Percentiles rank a stretch among this genome's conserved stretches.
phyloP scores from a whole-genome alignment of 148 eudicot species.

The Beta vulgaris region DNA sequence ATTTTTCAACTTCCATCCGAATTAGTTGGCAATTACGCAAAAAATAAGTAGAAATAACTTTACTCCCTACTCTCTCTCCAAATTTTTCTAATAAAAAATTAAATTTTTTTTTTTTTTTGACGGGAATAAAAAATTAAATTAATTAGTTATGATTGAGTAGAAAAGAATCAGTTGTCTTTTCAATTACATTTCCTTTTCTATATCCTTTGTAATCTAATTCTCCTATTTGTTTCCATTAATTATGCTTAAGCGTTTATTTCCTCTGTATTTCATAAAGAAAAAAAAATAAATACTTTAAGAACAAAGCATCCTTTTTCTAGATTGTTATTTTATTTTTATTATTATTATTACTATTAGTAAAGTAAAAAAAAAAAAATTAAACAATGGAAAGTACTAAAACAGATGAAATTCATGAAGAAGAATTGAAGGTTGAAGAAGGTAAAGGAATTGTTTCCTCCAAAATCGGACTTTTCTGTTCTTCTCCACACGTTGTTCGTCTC shows the following conservation, averaged over 20 bases:
- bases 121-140: too few relatives aligned
- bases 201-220: too few relatives aligned
- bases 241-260: too few relatives aligned
- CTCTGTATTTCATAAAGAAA: not conserved
- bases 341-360: too few relatives aligned
- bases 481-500: slow-evolving; percentile 34
- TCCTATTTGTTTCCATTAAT: not conserved
- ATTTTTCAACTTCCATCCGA: not conserved
- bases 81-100: not conserved
- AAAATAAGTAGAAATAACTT: not conserved
- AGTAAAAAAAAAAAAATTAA: not conserved
- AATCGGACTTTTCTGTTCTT: slow-evolving; percentile 23
- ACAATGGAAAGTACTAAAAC: slow-evolving; percentile 19
- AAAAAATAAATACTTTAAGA: not conserved
- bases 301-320: too few relatives aligned
- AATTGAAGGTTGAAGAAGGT: slow-evolving; percentile 33
- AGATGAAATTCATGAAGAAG: slow-evolving; percentile 29
- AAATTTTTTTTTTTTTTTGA: too few relatives aligned
- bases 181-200: not conserved
- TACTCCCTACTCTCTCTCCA: not conserved
- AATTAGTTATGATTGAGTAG: too few relatives aligned
- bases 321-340: too few relatives aligned
- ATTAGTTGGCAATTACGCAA: not conserved
- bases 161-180: not conserved
- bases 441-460: slow-evolving; percentile 11